These are phyloP conservation scores for Leccinum variicolor DNA, from an alignment of 768 basidiomycete genomes.

Conservation along the genomic window DNA sequence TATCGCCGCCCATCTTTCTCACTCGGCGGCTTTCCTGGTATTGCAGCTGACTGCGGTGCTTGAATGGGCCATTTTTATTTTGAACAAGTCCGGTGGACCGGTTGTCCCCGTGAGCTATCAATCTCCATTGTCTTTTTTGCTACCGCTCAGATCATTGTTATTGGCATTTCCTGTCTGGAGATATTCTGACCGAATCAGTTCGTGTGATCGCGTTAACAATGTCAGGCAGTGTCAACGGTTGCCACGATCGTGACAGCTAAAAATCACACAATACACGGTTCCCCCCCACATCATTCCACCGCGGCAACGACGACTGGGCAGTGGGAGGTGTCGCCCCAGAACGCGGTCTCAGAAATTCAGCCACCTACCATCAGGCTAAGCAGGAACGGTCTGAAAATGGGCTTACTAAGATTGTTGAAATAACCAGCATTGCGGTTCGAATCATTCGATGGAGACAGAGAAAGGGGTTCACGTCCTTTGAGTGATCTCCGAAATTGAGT, in stretches of 20 bases:
- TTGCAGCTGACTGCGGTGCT: background rate
- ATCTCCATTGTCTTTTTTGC: background rate
- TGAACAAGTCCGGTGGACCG: too few relatives aligned
- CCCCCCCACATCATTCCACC: background rate
- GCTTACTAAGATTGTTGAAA: background rate
- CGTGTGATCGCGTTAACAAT: background rate
- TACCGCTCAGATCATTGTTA: background rate
- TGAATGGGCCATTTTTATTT: background rate
- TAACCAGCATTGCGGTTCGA: too few relatives aligned
- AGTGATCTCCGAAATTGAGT: background rate
- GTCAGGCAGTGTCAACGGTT: background rate
- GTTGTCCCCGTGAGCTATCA: background rate
- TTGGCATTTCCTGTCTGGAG: slow-evolving; percentile 5
- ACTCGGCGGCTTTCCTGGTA: background rate
- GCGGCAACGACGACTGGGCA: background rate
- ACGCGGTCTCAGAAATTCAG: background rate
- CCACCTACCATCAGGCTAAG: background rate
- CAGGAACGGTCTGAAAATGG: background rate
- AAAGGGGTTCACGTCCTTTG: background rate
- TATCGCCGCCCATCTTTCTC: background rate
- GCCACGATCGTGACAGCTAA: background rate
- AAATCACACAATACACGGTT: background rate
- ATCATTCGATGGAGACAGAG: background rate
- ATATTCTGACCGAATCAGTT: background rate
- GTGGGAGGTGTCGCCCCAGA: background rate